Percentiles rank a stretch among this genome's conserved stretches.
Evolutionary conservation across 1,284 basidiomycete species (phyloP).

Genomic region (Apiotrichum akiyoshidainum): DNA sequence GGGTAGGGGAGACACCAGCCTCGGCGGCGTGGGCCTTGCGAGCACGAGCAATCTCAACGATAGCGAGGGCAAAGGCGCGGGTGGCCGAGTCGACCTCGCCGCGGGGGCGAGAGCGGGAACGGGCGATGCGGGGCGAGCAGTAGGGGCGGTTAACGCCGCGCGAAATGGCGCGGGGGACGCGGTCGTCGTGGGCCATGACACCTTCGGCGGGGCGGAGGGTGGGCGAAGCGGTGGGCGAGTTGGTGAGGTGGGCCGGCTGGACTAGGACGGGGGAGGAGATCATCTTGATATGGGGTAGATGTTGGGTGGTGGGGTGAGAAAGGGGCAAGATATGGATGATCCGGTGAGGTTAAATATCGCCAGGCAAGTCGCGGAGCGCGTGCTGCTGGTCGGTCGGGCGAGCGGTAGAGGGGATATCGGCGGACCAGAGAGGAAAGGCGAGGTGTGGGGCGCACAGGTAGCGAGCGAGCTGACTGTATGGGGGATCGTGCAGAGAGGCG

Average conservation of each 20-base stretch:
- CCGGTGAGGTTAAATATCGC: background rate
- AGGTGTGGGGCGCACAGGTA: background rate
- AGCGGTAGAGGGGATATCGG: background rate
- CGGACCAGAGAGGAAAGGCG: background rate
- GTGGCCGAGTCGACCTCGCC: slow-evolving; percentile 13
- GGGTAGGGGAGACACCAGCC: slow-evolving; percentile 10
- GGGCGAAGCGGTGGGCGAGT: slow-evolving; percentile 3
- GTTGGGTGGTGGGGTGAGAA: background rate
- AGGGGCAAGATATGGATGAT: background rate
- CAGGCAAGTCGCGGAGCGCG: background rate
- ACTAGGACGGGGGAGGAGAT: background rate
- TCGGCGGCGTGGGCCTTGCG: slow-evolving; percentile 15
- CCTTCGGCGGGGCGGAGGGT: slow-evolving; percentile 5
- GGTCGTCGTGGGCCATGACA: slow-evolving; percentile 4
- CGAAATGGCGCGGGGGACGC: background rate
- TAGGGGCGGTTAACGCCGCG: slow-evolving; percentile 11
- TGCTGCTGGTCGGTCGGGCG: background rate
- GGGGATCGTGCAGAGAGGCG: background rate
- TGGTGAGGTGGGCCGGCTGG: background rate
- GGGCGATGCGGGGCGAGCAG: slow-evolving; percentile 17
- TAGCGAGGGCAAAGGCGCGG: slow-evolving; percentile 9
- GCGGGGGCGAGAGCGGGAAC: slow-evolving; percentile 18
- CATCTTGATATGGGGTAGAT: background rate
- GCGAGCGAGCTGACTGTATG: too few species aligned
- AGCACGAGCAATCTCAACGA: slow-evolving; percentile 5